Percentiles rank a stretch among this genome's conserved stretches.
Evolutionary conservation across 2,329 filamentous ascomycete genomes (phyloP).

Genomic region (Sclerotiophoma versabilis): DNA sequence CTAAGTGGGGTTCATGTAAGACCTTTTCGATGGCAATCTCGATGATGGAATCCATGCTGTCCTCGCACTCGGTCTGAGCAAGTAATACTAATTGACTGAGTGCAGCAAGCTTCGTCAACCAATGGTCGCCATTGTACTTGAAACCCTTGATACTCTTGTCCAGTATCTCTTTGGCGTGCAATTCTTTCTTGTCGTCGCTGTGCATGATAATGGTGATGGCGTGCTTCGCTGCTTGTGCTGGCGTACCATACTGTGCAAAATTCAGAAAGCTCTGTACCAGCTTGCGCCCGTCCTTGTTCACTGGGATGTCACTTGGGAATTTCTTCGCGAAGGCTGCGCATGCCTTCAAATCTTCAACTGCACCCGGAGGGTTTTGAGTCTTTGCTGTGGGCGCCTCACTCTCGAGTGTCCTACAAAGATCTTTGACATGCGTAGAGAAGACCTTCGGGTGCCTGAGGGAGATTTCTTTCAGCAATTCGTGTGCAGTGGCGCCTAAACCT

Average conservation of each 20-base stretch:
- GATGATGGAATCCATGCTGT: conserved; percentile 75
- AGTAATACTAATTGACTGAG: conserved; percentile 79
- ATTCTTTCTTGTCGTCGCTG: conserved; percentile 77
- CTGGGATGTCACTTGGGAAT: conserved; percentile 82
- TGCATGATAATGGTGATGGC: conserved; percentile 89
- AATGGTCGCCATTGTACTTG: conserved; percentile 74
- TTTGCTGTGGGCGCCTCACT: conserved; percentile 77
- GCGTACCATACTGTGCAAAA: conserved; percentile 83
- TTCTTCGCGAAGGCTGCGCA: conserved; percentile 90
- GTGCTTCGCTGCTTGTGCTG: conserved; percentile 87
- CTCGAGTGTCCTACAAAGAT: conserved; percentile 85
- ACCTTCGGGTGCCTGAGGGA: conserved; percentile 88
- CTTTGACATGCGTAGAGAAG: conserved; percentile 90
- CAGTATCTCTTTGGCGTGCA: conserved; percentile 84
- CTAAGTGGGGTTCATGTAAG: conserved; percentile 70
- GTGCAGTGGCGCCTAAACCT: conserved; percentile 77
- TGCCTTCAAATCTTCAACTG: conserved; percentile 92
- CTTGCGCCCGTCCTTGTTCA: conserved; percentile 68
- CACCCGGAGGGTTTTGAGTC: conserved; percentile 71
- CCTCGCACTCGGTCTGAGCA: conserved; percentile 73
- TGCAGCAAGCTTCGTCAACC: conserved; percentile 74
- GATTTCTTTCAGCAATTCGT: conserved; percentile 90
- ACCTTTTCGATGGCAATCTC: conserved; percentile 79
- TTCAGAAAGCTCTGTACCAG: conserved; percentile 81
- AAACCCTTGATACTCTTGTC: conserved; percentile 77